Conservation (phyloP, 768 basidiomycete genomes). For the Mycena sanguinolenta region DNA sequence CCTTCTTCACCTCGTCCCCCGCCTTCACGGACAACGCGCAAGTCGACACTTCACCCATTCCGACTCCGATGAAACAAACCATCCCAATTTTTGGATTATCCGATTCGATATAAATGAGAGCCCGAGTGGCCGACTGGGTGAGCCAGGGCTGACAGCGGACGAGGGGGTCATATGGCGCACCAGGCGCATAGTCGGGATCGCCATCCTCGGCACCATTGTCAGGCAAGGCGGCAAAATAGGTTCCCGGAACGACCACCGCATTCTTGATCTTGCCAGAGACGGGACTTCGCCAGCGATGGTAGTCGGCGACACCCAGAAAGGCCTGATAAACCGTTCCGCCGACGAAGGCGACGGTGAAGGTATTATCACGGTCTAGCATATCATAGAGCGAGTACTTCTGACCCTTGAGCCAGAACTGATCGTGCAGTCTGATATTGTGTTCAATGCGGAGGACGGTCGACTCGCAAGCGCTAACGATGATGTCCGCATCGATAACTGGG, state of each 20-base stretch:
- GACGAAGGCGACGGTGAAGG: constrained; percentile 44
- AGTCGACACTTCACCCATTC: constrained; percentile 66
- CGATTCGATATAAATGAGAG: constrained; percentile 61
- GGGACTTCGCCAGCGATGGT: constrained; percentile 70
- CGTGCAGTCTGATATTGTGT: constrained; percentile 52
- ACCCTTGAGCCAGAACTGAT: constrained; percentile 73
- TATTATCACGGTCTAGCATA: constrained; percentile 61
- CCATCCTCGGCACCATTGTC: background rate
- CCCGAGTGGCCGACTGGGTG: constrained; percentile 54
- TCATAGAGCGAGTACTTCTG: constrained; percentile 68
- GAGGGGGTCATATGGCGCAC: background rate
- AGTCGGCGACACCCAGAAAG: constrained; percentile 61
- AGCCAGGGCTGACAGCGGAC: constrained; percentile 52
- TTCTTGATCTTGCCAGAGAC: constrained; percentile 49
- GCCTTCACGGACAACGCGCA: constrained; percentile 54
- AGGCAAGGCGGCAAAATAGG: background rate
- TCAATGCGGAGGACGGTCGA: constrained; percentile 60
- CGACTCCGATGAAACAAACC: constrained; percentile 62
- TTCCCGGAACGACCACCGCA: background rate
- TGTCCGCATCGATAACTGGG: background rate
- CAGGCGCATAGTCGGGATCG: too few species aligned
- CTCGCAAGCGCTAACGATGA: constrained; percentile 61
- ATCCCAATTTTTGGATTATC: constrained; percentile 56
- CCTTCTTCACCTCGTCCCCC: background rate
- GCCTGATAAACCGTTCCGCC: constrained; percentile 64